Conservation (phyloP, 371 early-diverging fungal species). For the Apophysomyces variabilis region DNA sequence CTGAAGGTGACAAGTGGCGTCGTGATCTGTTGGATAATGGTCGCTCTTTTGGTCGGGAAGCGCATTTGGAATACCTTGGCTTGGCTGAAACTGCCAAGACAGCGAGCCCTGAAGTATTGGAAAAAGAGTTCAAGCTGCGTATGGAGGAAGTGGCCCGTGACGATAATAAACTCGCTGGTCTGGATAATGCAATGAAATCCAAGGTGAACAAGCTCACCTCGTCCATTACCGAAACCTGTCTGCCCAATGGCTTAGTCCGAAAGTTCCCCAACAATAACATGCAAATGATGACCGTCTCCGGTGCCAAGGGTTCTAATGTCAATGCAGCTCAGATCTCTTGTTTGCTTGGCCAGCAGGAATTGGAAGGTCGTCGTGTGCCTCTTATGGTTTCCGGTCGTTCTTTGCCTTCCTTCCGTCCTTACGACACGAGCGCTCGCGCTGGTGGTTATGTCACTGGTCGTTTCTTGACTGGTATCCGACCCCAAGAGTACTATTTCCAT, state of each 20-base stretch:
- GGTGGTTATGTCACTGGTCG: slow-evolving; percentile 99
- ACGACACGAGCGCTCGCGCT: slow-evolving; percentile 89
- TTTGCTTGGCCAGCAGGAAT: slow-evolving; percentile 98
- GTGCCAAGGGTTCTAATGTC: slow-evolving; percentile 99
- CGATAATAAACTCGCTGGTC: slow-evolving; percentile 85
- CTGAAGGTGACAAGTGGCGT: slow-evolving; percentile 80
- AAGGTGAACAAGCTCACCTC: slow-evolving; percentile 86
- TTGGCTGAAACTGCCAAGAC: slow-evolving; percentile 56
- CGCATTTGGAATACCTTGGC: slow-evolving; percentile 75
- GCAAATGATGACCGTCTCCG: slow-evolving; percentile 98
- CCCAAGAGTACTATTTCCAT: slow-evolving; percentile 91
- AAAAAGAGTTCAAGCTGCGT: slow-evolving; percentile 65
- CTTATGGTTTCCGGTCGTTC: slow-evolving; percentile 98
- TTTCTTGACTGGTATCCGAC: slow-evolving; percentile 99
- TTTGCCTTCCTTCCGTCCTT: slow-evolving; percentile 94
- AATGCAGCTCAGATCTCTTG: slow-evolving; percentile 99
- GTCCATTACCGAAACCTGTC: slow-evolving; percentile 77
- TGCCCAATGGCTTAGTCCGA: slow-evolving; percentile 85
- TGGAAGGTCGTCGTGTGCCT: slow-evolving; percentile 99
- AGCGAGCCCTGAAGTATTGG: slow-evolving; percentile 34
- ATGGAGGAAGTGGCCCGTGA: slow-evolving; percentile 88
- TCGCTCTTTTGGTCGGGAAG: slow-evolving; percentile 67
- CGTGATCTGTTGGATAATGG: slow-evolving; percentile 66
- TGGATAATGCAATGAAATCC: slow-evolving; percentile 92
- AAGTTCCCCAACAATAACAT: slow-evolving; percentile 97